A percentile compares a stretch with the other conserved stretches of the same genome.
These are phyloP conservation scores for Linanthus parryae DNA, from an alignment of 148 eudicot genomes.

Conservation along the genomic window DNA sequence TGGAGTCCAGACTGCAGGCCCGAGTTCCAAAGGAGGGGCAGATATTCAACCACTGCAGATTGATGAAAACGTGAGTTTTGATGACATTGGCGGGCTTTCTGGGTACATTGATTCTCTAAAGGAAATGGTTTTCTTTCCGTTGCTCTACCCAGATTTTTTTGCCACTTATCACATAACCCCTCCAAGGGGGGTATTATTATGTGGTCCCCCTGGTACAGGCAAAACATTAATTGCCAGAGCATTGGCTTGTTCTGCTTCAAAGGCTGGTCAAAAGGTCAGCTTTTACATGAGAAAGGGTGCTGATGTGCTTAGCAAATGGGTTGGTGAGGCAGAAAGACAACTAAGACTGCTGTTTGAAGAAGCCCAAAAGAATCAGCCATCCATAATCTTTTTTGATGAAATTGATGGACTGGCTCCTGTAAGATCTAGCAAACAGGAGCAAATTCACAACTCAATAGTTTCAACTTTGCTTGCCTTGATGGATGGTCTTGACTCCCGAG, in stretches of 20 bases:
- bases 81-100: slow-evolving; percentile 96
- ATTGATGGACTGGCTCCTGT: slow-evolving; percentile 99
- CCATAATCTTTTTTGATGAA: slow-evolving; percentile 96
- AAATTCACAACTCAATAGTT: slow-evolving; percentile 97
- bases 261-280: slow-evolving; percentile 99
- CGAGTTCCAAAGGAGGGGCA: slow-evolving; percentile 99
- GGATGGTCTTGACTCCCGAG: slow-evolving; percentile 99
- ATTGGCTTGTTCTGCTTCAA: slow-evolving; percentile 95
- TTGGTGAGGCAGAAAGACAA: slow-evolving; percentile 98
- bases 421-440: slow-evolving; percentile 98
- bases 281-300: slow-evolving; percentile 99
- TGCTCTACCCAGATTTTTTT: slow-evolving; percentile 94
- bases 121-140: slow-evolving; percentile 98
- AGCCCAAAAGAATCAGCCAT: slow-evolving; percentile 97
- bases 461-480: slow-evolving; percentile 96
- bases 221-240: slow-evolving; percentile 96
- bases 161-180: slow-evolving; percentile 94
- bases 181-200: slow-evolving; percentile 94
- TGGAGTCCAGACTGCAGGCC: slow-evolving; percentile 97
- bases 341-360: slow-evolving; percentile 92
- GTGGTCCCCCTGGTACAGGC: slow-evolving; percentile 99
- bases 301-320: slow-evolving; percentile 99
- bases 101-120: slow-evolving; percentile 88
- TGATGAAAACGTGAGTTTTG: slow-evolving; percentile 88
- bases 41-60: slow-evolving; percentile 96